These are phyloP conservation scores for Schoenoplectus triqueter DNA, from an alignment of 202 grass and related monocot species.

Conservation along the genomic window DNA sequence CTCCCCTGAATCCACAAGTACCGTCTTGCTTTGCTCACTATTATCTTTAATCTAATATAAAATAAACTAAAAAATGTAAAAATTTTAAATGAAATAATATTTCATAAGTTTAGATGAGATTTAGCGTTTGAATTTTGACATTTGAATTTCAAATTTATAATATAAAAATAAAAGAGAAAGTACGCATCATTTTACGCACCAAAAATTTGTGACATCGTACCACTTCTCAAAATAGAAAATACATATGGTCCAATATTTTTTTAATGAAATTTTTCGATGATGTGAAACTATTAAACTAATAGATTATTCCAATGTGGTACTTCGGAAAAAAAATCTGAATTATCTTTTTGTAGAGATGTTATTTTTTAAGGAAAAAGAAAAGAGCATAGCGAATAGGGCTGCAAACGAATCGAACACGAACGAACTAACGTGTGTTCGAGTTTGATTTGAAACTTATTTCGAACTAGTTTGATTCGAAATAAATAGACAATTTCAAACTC, in stretches of 20 bases:
- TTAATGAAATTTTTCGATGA: too few species aligned
- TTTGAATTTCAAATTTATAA: neutral
- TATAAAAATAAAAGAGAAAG: neutral
- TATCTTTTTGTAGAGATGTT: neutral
- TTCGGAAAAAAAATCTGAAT: neutral
- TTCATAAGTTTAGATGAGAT: too few species aligned
- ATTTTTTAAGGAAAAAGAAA: neutral
- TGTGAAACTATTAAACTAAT: neutral
- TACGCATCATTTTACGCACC: neutral
- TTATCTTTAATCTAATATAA: too few species aligned
- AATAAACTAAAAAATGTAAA: neutral
- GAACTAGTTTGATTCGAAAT: too few species aligned
- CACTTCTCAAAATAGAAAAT: neutral
- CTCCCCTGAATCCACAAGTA: too few species aligned
- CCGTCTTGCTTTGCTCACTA: too few species aligned
- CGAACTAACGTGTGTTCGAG: too few species aligned
- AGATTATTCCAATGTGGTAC: neutral
- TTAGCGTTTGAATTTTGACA: neutral
- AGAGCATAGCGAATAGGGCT: neutral
- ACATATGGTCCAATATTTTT: neutral
- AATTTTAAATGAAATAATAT: too few species aligned
- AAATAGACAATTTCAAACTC: too few species aligned
- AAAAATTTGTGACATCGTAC: neutral
- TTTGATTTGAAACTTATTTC: too few species aligned
- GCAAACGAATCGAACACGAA: too few species aligned